These are phyloP conservation scores for Reticulascus tulasneorum DNA, from an alignment of 2,329 filamentous ascomycete species.

Conservation along the genomic window DNA sequence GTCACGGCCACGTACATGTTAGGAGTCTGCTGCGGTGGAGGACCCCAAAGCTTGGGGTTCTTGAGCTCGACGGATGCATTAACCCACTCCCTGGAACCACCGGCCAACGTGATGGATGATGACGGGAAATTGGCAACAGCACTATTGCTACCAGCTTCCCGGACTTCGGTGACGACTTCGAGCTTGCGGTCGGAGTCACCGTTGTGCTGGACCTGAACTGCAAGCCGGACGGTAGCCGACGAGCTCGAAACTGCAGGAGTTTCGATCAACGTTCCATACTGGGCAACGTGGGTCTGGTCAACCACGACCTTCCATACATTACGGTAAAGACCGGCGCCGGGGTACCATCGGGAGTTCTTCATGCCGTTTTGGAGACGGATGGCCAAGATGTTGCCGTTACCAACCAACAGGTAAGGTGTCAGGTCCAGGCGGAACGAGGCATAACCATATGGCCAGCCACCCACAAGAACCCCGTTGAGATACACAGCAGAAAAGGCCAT, in stretches of 20 bases:
- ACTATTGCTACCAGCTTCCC: slow-evolving; percentile 21
- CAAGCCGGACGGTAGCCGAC: slow-evolving; percentile 40
- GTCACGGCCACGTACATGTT: slow-evolving; percentile 46
- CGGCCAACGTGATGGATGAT: slow-evolving; percentile 22
- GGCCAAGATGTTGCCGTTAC: slow-evolving; percentile 37
- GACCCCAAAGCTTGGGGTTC: slow-evolving; percentile 45
- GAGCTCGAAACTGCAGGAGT: slow-evolving; percentile 38
- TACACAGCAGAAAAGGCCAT: slow-evolving; percentile 50
- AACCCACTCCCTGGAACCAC: slow-evolving; percentile 25
- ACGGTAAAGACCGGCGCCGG: slow-evolving; percentile 49
- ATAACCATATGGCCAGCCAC: slow-evolving; percentile 49
- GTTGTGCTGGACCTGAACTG: slow-evolving; percentile 43
- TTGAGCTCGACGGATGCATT: slow-evolving; percentile 24
- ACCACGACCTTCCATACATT: slow-evolving; percentile 51
- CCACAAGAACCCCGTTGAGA: slow-evolving; percentile 45
- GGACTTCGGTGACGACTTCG: slow-evolving; percentile 35
- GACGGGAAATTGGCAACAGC: slow-evolving; percentile 31
- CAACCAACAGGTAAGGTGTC: slow-evolving; percentile 34
- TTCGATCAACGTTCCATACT: slow-evolving; percentile 47
- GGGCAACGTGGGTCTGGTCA: slow-evolving; percentile 39
- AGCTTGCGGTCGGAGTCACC: slow-evolving; percentile 25
- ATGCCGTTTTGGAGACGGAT: slow-evolving; percentile 47
- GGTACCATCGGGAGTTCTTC: slow-evolving; percentile 50
- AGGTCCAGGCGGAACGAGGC: slow-evolving; percentile 48
- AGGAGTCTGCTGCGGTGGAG: slow-evolving; percentile 38